Percentiles rank a stretch among this genome's conserved stretches.
These are phyloP conservation scores for Apophysomyces variabilis DNA, from an alignment of 371 early-diverging fungal species.

Conservation along the genomic window DNA sequence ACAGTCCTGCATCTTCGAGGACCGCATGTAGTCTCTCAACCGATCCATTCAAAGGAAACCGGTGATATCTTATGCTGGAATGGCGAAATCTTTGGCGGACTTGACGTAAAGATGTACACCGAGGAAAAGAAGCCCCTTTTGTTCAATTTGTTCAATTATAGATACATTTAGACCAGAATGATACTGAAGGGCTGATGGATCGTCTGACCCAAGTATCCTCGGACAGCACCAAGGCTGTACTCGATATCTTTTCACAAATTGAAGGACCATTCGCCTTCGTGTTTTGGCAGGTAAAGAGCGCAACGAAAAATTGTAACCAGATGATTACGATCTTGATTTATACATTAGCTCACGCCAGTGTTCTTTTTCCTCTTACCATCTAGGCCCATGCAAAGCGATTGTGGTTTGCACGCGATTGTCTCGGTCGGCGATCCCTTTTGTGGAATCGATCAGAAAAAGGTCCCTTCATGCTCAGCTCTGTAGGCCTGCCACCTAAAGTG, in stretches of 20 bases:
- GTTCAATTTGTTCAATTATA: conserved; percentile 4
- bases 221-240: conserved; percentile 22
- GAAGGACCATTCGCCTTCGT: conserved; percentile 84
- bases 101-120: conserved; percentile 40
- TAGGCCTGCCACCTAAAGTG: conserved; percentile 33
- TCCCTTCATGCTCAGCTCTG: conserved; percentile 61
- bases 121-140: neutral
- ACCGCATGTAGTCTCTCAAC: conserved; percentile 65
- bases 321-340: neutral
- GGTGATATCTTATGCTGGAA: conserved; percentile 80
- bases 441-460: conserved; percentile 46
- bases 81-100: conserved; percentile 82
- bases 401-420: conserved; percentile 84
- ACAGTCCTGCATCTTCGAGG: conserved; percentile 87
- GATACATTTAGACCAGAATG: conserved; percentile 54
- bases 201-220: conserved; percentile 31
- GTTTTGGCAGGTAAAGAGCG: conserved; percentile 55
- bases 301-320: no score
- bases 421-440: conserved; percentile 85
- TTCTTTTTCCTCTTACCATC: neutral
- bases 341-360: conserved; percentile 6
- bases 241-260: conserved; percentile 55
- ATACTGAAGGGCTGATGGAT: conserved; percentile 57
- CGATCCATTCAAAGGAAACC: conserved; percentile 43
- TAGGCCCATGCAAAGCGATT: conserved; percentile 49